Evolutionary conservation across 2,329 filamentous ascomycete genomes (phyloP).

Genomic region (Herpotrichia juniperi): DNA sequence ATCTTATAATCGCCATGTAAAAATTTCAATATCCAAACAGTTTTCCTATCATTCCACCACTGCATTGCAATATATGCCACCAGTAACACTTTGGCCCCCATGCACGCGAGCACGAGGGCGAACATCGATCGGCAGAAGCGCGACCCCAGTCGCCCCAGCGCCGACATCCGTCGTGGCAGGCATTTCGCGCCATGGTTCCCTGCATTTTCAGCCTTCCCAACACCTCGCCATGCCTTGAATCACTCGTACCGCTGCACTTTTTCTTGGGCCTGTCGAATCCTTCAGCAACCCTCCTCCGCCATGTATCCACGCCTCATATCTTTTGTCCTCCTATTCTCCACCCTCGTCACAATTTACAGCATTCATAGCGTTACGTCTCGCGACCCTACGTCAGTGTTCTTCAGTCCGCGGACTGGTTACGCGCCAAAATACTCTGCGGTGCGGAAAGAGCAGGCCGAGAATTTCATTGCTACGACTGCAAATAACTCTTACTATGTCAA

Average conservation of each 20-base stretch:
- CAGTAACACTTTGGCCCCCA: too few species aligned
- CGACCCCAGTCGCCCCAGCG: neutral
- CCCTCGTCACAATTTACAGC: constrained; percentile 27
- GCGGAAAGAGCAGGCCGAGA: constrained; percentile 35
- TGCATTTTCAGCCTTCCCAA: neutral
- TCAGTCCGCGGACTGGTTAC: constrained; percentile 39
- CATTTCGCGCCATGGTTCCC: neutral
- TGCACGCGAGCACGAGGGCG: too few species aligned
- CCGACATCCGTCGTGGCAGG: neutral
- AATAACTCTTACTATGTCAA: constrained; percentile 9
- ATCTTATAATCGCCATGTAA: too few species aligned
- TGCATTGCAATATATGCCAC: too few species aligned
- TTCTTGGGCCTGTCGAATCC: neutral
- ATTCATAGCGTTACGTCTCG: constrained; percentile 32
- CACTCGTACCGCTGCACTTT: neutral
- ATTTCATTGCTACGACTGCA: constrained; percentile 26
- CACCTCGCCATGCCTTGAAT: neutral
- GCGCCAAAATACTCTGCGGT: constrained; percentile 39
- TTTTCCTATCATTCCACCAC: too few species aligned
- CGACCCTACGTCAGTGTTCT: constrained; percentile 45
- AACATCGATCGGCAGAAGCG: too few species aligned
- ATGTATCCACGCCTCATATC: constrained; percentile 32
- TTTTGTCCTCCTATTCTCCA: constrained; percentile 17
- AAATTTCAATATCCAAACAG: too few species aligned
- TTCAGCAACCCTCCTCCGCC: constrained; percentile 5